These are phyloP conservation scores for Scedosporium boydii DNA, from an alignment of 2,329 filamentous ascomycete species.

Conservation along the genomic window DNA sequence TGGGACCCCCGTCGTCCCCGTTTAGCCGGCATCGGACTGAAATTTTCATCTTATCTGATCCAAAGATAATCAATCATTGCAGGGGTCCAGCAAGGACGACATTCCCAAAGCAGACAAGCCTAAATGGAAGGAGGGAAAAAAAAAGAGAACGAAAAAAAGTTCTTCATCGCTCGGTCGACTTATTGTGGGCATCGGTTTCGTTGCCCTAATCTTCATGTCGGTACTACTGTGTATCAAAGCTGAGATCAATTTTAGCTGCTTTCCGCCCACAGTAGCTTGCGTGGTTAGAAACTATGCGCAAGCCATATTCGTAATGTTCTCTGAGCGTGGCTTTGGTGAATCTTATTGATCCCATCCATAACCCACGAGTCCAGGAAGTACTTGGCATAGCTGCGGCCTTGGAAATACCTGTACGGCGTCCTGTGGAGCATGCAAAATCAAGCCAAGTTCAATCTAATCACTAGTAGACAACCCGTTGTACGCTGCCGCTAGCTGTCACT, in stretches of 20 bases:
- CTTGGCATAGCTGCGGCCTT: too few species aligned
- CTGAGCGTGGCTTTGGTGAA: too few species aligned
- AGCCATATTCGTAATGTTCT: background rate
- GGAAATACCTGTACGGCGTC: too few species aligned
- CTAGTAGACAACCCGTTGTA: too few species aligned
- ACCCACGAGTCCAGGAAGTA: too few species aligned
- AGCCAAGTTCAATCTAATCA: too few species aligned
- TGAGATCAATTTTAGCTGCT: background rate
- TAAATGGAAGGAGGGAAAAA: background rate
- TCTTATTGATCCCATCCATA: too few species aligned
- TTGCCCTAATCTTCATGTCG: background rate
- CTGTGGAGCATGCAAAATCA: too few species aligned
- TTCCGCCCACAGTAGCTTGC: background rate
- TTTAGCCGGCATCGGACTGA: slow-evolving; percentile 5
- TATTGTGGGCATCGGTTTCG: background rate
- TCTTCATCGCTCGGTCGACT: background rate
- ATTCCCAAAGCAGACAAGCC: background rate
- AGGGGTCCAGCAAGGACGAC: background rate
- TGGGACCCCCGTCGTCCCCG: background rate
- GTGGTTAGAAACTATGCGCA: background rate
- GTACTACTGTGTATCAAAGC: background rate
- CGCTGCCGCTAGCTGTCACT: too few species aligned
- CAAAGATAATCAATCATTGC: slow-evolving; percentile 31
- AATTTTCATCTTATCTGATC: slow-evolving; percentile 42
- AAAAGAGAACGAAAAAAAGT: background rate